A percentile compares a stretch with the other conserved stretches of the same genome.
These are phyloP conservation scores for Quillaja saponaria DNA, from an alignment of 306 rosid species.

Conservation along the genomic window DNA sequence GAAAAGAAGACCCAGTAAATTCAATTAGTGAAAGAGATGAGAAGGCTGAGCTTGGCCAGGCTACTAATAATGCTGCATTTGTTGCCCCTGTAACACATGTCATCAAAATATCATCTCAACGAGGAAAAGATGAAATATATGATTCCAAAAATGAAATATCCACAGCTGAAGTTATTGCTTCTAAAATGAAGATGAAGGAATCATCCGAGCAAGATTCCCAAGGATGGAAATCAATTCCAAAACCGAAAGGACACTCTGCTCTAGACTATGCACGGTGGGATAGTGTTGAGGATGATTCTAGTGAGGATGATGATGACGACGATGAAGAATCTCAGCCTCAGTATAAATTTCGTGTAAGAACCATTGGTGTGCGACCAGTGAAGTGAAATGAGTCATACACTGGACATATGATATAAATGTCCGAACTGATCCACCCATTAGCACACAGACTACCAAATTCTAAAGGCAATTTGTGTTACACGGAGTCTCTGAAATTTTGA, in stretches of 20 bases:
- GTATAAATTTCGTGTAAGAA: constrained; percentile 75
- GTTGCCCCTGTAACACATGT: constrained; percentile 36
- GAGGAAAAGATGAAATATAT: constrained; percentile 41
- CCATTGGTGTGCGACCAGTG: constrained; percentile 71
- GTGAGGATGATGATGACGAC: constrained; percentile 68
- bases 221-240: constrained; percentile 92
- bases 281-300: constrained; percentile 84
- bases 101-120: constrained; percentile 35
- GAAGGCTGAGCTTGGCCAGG: constrained; percentile 37
- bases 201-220: constrained; percentile 47
- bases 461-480: constrained; percentile 5
- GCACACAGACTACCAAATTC: constrained; percentile 21
- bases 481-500: constrained; percentile 25
- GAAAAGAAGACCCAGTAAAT: constrained; percentile 23
- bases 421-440: constrained; percentile 14
- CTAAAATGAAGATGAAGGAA: constrained; percentile 39
- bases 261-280: constrained; percentile 93
- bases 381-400: constrained; percentile 47
- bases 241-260: constrained; percentile 93
- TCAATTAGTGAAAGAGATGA: constrained; percentile 35
- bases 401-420: constrained; percentile 16
- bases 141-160: constrained; percentile 29
- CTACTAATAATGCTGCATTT: constrained; percentile 25
- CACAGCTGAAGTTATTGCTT: constrained; percentile 35
- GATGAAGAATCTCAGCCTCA: constrained; percentile 74